Base-by-base conservation (phyloP, 2,329 filamentous ascomycete species). In the Alternaria hordeiaustralica region DNA sequence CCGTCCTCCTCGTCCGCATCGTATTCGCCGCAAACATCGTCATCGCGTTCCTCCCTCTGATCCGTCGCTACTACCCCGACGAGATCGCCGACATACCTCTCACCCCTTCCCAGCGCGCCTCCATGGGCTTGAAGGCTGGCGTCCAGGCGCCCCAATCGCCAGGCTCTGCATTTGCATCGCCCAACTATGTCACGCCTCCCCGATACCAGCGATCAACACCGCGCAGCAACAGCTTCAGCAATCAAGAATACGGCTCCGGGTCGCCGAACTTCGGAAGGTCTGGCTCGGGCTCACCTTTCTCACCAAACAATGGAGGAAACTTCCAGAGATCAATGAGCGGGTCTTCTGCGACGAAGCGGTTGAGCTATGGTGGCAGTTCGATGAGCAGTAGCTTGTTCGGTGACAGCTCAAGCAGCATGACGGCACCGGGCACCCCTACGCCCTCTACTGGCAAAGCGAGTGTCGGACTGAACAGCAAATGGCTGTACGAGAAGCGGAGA, bases 71-170 rank as follows among this genome's bases (percentile, higher is more conserved):
- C 71, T 73, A 72, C 59, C 75, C 75, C 70, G 96, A 98, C 79
- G 87, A 94, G 66, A 87, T 97, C 67, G 85, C 89, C 79, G 96
- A 99, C 79, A 97, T 99, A 55, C 89, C 95, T 65, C 87, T 99
- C 69, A 97, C 95, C 1, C 90, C 92, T n/a, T 89, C 90, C 12
- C 96, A 98, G 83, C 91, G 95, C 65, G 87, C 90, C 67, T 87
- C 97, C 13, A 88, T 99, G 55, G 94, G 94, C 51, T 88, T 99
- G 4, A 87, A 90, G 43, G 90, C 93, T 3, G 88, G 86, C 62
- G 62, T 77, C n/a, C 18, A 67, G 18, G 85, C 86, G 3, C 87
- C 91, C 1, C 78, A 82, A 0, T 91, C 90, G 0, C 90, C 93
- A 2, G 86, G 87, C 57, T 89, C 91, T 45, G 65, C 67, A 44